Percentiles rank a stretch among this genome's conserved stretches.
Evolutionary conservation across 257 asterid genomes (phyloP).

Genomic region (Cruciata laevipes): DNA sequence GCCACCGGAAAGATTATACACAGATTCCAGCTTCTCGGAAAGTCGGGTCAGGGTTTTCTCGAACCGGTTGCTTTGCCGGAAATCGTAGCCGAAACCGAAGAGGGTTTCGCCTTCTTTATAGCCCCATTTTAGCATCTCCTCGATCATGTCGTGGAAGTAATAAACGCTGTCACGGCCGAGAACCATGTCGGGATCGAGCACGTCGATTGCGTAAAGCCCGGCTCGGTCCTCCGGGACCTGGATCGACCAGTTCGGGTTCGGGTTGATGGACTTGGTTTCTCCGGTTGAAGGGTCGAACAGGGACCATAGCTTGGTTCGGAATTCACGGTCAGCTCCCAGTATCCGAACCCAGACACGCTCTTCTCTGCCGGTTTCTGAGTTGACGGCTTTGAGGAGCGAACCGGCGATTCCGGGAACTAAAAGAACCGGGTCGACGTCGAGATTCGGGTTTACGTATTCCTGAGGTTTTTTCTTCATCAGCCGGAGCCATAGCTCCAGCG

Average conservation of each 20-base stretch:
- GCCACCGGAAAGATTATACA: constrained; percentile 76
- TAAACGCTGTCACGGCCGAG: constrained; percentile 53
- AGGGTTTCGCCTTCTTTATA: constrained; percentile 92
- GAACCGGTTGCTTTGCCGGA: constrained; percentile 90
- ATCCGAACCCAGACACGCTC: constrained; percentile 89
- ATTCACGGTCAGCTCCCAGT: constrained; percentile 76
- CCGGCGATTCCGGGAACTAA: constrained; percentile 86
- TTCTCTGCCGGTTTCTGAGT: constrained; percentile 50
- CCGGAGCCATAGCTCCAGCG: constrained; percentile 55
- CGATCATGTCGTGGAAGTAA: constrained; percentile 72
- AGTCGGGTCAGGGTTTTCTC: constrained; percentile 61
- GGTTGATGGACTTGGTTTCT: constrained; percentile 45
- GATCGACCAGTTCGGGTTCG: constrained; percentile 34
- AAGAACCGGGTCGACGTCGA: constrained; percentile 83
- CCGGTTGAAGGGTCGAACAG: constrained; percentile 77
- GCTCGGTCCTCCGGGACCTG: constrained; percentile 68
- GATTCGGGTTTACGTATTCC: constrained; percentile 59
- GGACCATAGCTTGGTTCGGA: constrained; percentile 81
- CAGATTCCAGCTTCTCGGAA: constrained; percentile 70
- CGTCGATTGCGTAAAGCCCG: constrained; percentile 83
- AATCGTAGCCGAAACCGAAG: constrained; percentile 98
- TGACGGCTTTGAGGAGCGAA: constrained; percentile 65
- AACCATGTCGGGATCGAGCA: constrained; percentile 88
- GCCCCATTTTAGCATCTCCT: constrained; percentile 85
- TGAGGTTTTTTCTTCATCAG: constrained; percentile 28